Evolutionary conservation across 352 stramenopile species (phyloP).

Genomic region (Pythium guiyangense): DNA sequence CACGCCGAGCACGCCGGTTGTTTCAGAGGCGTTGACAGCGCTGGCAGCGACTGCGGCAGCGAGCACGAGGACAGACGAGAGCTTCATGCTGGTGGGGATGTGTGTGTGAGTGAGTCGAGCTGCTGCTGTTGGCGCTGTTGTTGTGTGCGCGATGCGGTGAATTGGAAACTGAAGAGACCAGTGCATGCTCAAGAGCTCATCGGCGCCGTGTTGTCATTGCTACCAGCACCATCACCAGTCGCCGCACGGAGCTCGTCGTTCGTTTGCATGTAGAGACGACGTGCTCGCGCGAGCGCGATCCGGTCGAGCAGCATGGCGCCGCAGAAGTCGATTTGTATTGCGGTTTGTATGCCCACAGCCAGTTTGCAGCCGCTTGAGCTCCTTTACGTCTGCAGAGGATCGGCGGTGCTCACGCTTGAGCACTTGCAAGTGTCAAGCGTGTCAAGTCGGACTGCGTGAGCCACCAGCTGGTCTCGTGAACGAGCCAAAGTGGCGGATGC

Average conservation of each 20-base stretch:
- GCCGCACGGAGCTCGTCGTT: not conserved
- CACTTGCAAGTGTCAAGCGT: not conserved
- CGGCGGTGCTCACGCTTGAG: not conserved
- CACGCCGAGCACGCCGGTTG: conserved; percentile 2
- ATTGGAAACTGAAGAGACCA: conserved; percentile 1
- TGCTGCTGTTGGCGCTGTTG: conserved; percentile 1
- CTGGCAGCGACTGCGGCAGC: conserved; percentile 1
- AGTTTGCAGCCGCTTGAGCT: not conserved
- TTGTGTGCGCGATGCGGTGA: conserved; percentile 7
- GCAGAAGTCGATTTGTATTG: not conserved
- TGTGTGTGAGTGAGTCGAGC: not conserved
- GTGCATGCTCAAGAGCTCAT: too few relatives aligned
- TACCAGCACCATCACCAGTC: too few relatives aligned
- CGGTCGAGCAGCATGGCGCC: not conserved
- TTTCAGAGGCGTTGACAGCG: not conserved
- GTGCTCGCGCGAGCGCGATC: not conserved
- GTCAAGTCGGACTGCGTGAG: not conserved
- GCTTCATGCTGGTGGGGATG: conserved; percentile 9
- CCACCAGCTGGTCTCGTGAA: not conserved
- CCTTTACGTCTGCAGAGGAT: conserved; percentile 4
- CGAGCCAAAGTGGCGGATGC: not conserved
- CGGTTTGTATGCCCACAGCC: not conserved
- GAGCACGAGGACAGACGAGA: conserved; percentile 8
- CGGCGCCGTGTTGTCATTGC: too few relatives aligned
- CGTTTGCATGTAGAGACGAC: not conserved